Evolutionary conservation across 345 rosid species (phyloP).

Genomic region (Mangifera indica): DNA sequence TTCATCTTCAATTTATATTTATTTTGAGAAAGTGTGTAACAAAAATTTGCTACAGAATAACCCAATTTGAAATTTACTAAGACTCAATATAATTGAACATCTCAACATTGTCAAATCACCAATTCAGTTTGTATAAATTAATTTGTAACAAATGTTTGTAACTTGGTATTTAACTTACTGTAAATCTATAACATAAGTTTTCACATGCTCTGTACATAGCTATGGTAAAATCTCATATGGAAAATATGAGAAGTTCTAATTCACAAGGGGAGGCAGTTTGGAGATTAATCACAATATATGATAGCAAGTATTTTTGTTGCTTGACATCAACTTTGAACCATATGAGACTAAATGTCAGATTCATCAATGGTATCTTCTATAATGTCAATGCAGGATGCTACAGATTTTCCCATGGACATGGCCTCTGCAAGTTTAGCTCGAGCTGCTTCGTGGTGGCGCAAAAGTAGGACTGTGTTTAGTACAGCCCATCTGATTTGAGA

Average conservation of each 20-base stretch:
- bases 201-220: background rate
- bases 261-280: background rate
- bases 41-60: too few relatives aligned
- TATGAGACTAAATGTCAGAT: slow-evolving; percentile 40
- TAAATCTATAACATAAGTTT: background rate
- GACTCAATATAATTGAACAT: background rate
- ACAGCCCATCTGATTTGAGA: slow-evolving; percentile 92
- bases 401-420: slow-evolving; percentile 63
- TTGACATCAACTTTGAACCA: background rate
- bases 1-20: too few relatives aligned
- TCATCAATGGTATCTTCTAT: slow-evolving; percentile 55
- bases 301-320: background rate
- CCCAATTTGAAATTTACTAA: background rate
- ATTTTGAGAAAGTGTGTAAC: too few relatives aligned
- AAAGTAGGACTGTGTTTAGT: slow-evolving; percentile 59
- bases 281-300: background rate
- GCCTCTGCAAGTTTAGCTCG: slow-evolving; percentile 69
- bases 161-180: too few relatives aligned
- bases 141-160: too few relatives aligned
- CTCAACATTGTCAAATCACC: background rate
- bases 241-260: background rate
- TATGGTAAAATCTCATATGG: background rate
- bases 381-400: slow-evolving; percentile 62
- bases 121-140: too few relatives aligned
- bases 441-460: slow-evolving; percentile 72